Base-by-base conservation (phyloP, 179 eudicot species). In the Corrigiola litoralis region DNA sequence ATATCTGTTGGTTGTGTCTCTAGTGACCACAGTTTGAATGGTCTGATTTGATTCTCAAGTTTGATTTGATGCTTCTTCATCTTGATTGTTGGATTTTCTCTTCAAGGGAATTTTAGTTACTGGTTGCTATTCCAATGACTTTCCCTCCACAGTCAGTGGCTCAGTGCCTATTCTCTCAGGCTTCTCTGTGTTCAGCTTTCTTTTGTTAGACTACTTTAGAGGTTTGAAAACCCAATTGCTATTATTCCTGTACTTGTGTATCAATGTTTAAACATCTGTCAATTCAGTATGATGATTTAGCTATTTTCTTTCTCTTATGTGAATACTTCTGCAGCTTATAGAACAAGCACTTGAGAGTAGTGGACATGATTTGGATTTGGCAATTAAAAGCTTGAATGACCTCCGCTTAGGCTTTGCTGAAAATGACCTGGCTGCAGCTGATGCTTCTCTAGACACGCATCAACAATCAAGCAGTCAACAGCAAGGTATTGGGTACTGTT, bases 341-440 rank as follows among this genome's bases (percentile, higher is more conserved):
- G 84, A 80, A 70, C 77, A 72, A 74, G 79, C 78, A 25, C 72
- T 80, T 55, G 81, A 77, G 66, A 76, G 74, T 53, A 70, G 58
- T 44, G 84, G 84, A 31, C 72, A 80, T 74, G 79, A 79, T 75
- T 69, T 80, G 70, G 84, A 80, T 60, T 49, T 77, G 59, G 77
- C 84, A 48, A 80, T 77, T 25, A 74, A 80, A 54, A 71, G 77
- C 56, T 66, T 80, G 72, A 80, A 71, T 68, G 81, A 80, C 32
- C 84, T 80, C 31, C 70, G 81, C 60, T 65, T 77, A 71, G 84
- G 84, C 54, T 71, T 38, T 49, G 54, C 62, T 25, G 78, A 31
- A 5, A 74, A 63, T 60, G 28, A 48, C 33, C 31, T n/a, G 9
- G 64, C 33, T 31, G 44, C 61, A 57, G 24, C 67, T 51, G 49